phyloP scores from a whole-genome alignment of 306 rosid species.

The Quercus wislizeni region DNA sequence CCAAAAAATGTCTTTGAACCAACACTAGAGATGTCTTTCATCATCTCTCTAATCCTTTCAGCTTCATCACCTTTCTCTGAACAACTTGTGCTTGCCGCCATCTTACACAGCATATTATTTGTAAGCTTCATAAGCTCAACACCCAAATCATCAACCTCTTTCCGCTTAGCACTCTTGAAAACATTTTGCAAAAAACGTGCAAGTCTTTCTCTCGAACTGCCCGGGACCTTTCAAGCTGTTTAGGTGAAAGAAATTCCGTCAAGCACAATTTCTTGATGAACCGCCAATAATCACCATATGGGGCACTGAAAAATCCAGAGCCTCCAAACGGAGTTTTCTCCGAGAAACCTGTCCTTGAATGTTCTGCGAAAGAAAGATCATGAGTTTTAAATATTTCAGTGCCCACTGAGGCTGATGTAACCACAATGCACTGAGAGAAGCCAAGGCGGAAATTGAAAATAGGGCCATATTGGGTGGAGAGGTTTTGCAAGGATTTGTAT shows the following conservation, averaged over 20 bases:
- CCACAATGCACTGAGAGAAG: constrained; percentile 25
- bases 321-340: constrained; percentile 34
- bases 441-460: constrained; percentile 40
- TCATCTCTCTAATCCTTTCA: constrained; percentile 34
- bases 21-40: constrained; percentile 31
- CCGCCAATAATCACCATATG: constrained; percentile 47
- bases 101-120: constrained; percentile 40
- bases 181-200: constrained; percentile 8
- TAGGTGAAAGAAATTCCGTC: constrained; percentile 25
- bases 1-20: constrained; percentile 41
- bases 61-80: constrained; percentile 40
- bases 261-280: constrained; percentile 49
- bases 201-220: not conserved
- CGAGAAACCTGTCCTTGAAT: constrained; percentile 37
- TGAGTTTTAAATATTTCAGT: constrained; percentile 43
- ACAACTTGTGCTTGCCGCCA: constrained; percentile 45
- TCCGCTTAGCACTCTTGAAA: constrained; percentile 9
- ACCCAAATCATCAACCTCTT: constrained; percentile 31
- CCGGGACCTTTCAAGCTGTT: not conserved
- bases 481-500: constrained; percentile 31
- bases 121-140: constrained; percentile 46
- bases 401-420: constrained; percentile 34
- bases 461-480: constrained; percentile 39
- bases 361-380: constrained; percentile 37
- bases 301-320: constrained; percentile 39